phyloP scores from a whole-genome alignment of 2,329 filamentous ascomycete species.

The Colletotrichum paranaense region DNA sequence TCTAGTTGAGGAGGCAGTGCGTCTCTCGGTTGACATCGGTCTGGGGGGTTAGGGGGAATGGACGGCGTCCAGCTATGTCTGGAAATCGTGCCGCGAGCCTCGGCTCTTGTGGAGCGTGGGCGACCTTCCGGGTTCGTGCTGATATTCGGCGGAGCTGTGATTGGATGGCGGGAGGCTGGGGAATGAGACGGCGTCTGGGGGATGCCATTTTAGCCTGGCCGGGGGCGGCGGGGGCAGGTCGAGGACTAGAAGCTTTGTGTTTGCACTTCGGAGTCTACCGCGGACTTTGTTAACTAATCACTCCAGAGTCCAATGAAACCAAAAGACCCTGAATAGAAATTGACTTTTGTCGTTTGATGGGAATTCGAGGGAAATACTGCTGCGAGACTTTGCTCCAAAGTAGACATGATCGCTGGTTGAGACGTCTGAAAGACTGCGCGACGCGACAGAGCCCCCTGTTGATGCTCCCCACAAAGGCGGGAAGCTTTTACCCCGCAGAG shows the following conservation, averaged over 20 bases:
- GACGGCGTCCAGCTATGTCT: constrained; percentile 20
- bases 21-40: constrained; percentile 29
- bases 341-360: neutral
- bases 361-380: neutral
- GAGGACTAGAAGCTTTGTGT: neutral
- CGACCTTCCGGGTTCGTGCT: constrained; percentile 26
- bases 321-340: neutral
- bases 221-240: neutral
- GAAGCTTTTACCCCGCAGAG: constrained; percentile 34
- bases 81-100: constrained; percentile 28
- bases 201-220: neutral
- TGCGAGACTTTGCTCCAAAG: neutral
- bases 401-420: neutral
- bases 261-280: neutral
- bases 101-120: constrained; percentile 30
- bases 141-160: constrained; percentile 30
- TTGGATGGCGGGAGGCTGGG: constrained; percentile 21
- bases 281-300: neutral
- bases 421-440: neutral
- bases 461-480: constrained; percentile 20
- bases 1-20: neutral
- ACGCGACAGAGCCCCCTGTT: constrained; percentile 20
- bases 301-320: neutral
- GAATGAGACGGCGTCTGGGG: constrained; percentile 26
- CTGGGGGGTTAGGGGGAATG: constrained; percentile 9